Evolutionary conservation across 1,284 basidiomycete species (phyloP).

Genomic region (Tremellales sp.): DNA sequence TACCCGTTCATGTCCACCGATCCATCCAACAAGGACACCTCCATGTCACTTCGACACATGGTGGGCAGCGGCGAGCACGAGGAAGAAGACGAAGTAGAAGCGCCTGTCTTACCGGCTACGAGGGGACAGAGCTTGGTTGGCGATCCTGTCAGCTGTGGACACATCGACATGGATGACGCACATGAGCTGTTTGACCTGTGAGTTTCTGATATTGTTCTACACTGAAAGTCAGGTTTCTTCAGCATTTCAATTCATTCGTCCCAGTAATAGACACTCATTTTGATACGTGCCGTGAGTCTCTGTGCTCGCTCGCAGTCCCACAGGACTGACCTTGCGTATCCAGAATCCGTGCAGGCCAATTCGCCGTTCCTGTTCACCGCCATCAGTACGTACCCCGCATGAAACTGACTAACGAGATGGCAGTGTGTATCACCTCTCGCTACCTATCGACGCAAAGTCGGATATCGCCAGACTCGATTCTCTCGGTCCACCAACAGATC

Average conservation of each 20-base stretch:
- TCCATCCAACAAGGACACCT: conserved; percentile 11
- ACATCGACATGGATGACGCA: conserved; percentile 27
- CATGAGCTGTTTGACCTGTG: conserved; percentile 29
- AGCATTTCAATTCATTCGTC: conserved; percentile 25
- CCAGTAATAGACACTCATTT: conserved; percentile 28
- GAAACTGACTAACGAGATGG: not conserved
- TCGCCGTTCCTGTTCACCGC: conserved; percentile 36
- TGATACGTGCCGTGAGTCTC: conserved; percentile 20
- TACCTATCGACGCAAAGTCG: conserved; percentile 20
- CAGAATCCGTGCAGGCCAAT: conserved; percentile 26
- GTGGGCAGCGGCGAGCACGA: conserved; percentile 20
- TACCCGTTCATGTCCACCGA: conserved; percentile 10
- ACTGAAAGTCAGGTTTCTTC: conserved; percentile 20
- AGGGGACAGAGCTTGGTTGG: conserved; percentile 11
- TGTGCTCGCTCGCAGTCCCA: not conserved
- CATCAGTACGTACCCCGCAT: conserved; percentile 19
- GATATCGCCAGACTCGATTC: conserved; percentile 22
- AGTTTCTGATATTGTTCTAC: conserved; percentile 5
- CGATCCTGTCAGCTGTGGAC: conserved; percentile 30
- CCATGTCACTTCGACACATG: conserved; percentile 20
- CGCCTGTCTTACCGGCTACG: not conserved
- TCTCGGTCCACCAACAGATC: conserved; percentile 32
- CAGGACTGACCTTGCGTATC: no score
- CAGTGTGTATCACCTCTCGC: conserved; percentile 32
- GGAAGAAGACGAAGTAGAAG: conserved; percentile 12